phyloP scores from a whole-genome alignment of 2,329 filamentous ascomycete species.

The Cryphonectria radicalis region DNA sequence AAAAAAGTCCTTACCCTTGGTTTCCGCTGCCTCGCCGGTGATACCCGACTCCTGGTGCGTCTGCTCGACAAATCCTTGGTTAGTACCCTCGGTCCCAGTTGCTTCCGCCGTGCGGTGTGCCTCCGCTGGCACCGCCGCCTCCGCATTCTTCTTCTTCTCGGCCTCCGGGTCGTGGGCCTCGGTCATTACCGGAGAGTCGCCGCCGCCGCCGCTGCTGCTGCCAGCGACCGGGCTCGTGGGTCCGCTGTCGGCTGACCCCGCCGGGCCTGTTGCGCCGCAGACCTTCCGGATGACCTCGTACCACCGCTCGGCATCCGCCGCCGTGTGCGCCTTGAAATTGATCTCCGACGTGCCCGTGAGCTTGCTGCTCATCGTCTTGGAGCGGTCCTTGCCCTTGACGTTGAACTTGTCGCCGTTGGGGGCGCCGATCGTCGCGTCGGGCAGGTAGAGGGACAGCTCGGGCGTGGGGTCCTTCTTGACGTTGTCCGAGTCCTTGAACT shows the following conservation, averaged over 20 bases:
- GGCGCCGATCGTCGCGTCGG: constrained; percentile 79
- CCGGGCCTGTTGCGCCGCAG: constrained; percentile 51
- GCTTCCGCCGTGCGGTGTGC: constrained; percentile 18
- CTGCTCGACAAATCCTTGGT: constrained; percentile 20
- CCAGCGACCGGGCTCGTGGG: constrained; percentile 38
- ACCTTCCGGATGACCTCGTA: constrained; percentile 71
- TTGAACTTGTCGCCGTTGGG: constrained; percentile 83
- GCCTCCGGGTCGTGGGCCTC: constrained; percentile 37
- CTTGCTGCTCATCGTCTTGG: constrained; percentile 79
- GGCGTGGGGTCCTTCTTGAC: constrained; percentile 71
- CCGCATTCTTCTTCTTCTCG: constrained; percentile 22
- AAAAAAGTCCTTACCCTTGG: constrained; percentile 25
- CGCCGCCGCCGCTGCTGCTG: constrained; percentile 34
- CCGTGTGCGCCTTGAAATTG: constrained; percentile 83
- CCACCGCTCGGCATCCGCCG: constrained; percentile 84
- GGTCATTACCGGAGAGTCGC: constrained; percentile 38
- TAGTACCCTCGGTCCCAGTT: constrained; percentile 31
- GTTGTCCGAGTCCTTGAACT: constrained; percentile 92
- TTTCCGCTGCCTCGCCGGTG: constrained; percentile 38
- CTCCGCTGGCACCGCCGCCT: constrained; percentile 10
- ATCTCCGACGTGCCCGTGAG: constrained; percentile 81
- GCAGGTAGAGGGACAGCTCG: constrained; percentile 88
- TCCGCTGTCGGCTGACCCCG: constrained; percentile 33
- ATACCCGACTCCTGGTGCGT: constrained; percentile 45
- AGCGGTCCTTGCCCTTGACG: constrained; percentile 92